Percentiles rank a stretch among this genome's conserved stretches.
Evolutionary conservation across 257 asterid species (phyloP).

Genomic region (Perilla frutescens): DNA sequence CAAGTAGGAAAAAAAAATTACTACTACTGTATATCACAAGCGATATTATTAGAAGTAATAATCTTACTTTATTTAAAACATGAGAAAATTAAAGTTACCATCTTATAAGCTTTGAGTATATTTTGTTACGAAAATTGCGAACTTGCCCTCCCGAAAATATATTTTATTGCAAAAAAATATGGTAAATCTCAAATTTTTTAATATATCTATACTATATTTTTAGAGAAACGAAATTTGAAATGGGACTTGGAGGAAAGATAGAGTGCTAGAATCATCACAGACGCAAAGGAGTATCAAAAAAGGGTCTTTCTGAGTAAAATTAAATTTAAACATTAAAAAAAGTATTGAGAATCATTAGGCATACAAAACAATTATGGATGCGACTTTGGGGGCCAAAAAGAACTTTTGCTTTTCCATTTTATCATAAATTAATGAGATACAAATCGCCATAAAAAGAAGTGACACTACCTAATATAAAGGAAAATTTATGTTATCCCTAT

Average conservation of each 20-base stretch:
- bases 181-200: too few relatives aligned
- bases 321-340: slow-evolving; percentile 3
- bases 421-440: slow-evolving; percentile 7
- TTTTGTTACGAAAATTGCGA: too few relatives aligned
- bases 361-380: slow-evolving; percentile 43
- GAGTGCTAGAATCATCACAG: slow-evolving; percentile 42
- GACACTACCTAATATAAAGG: neutral
- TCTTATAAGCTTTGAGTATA: too few relatives aligned
- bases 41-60: too few relatives aligned
- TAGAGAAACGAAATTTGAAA: neutral
- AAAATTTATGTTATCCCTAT: too few relatives aligned
- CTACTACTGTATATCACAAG: too few relatives aligned
- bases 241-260: slow-evolving; percentile 36
- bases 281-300: slow-evolving; percentile 40
- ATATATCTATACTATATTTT: too few relatives aligned
- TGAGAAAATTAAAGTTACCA: too few relatives aligned
- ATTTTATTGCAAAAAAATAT: too few relatives aligned
- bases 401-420: slow-evolving; percentile 42
- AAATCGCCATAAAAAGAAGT: slow-evolving; percentile 22
- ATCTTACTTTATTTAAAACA: too few relatives aligned
- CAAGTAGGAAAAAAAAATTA: too few relatives aligned
- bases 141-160: too few relatives aligned
- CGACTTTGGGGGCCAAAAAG: slow-evolving; percentile 51
- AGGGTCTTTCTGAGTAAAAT: slow-evolving; percentile 13
- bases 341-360: slow-evolving; percentile 38